Evolutionary conservation across 2,329 filamentous ascomycete species (phyloP).

Genomic region (Ambrosiella xylebori): DNA sequence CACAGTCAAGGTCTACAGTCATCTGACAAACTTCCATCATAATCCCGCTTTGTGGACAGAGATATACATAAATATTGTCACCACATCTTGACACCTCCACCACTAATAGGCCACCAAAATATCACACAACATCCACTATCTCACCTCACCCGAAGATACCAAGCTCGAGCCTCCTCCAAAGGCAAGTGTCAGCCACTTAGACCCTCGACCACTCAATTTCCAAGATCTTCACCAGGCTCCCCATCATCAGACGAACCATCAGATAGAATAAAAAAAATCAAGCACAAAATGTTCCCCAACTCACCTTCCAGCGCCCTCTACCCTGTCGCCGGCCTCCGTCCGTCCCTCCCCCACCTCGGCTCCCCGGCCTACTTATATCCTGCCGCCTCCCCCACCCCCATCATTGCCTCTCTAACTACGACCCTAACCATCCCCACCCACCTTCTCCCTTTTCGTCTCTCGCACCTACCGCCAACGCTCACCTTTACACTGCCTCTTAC

Average conservation of each 20-base stretch:
- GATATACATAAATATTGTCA: no score
- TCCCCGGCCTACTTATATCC: background rate
- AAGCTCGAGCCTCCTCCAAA: no score
- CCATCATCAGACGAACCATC: background rate
- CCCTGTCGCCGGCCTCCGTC: background rate
- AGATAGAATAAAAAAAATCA: background rate
- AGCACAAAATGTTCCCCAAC: background rate
- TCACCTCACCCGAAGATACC: no score
- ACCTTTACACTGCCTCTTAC: background rate
- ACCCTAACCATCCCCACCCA: background rate
- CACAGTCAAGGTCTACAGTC: no score
- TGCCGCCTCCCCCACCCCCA: background rate
- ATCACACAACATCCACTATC: no score
- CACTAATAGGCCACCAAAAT: no score
- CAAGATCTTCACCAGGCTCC: background rate
- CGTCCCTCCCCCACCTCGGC: background rate
- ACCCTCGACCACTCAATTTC: background rate
- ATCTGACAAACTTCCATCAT: no score
- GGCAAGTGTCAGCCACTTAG: no score
- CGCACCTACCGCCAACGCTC: background rate
- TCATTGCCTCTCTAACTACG: background rate
- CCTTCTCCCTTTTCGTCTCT: background rate
- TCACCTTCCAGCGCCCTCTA: background rate
- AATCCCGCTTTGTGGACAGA: no score
- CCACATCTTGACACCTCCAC: no score